Percentiles rank a stretch among this genome's conserved stretches.
Evolutionary conservation across 495 filamentous ascomycete genomes (phyloP).

Genomic region (Terfezia claveryi): DNA sequence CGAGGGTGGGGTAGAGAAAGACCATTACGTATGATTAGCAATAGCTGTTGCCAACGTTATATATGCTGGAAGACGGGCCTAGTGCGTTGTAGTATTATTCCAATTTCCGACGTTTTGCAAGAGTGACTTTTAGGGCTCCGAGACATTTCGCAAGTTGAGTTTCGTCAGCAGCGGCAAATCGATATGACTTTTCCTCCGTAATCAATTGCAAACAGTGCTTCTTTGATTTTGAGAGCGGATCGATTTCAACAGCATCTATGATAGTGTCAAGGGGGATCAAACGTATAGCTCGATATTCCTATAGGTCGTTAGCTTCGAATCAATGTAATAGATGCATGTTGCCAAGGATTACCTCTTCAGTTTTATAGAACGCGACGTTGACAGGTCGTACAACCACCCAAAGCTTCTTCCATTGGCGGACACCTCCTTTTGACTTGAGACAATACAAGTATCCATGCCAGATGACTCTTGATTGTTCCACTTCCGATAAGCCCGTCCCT

Average conservation of each 20-base stretch:
- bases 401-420: conserved; percentile 81
- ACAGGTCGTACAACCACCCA: conserved; percentile 85
- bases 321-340: neutral
- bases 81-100: neutral
- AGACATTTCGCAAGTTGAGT: conserved; percentile 65
- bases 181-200: conserved; percentile 77
- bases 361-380: conserved; percentile 78
- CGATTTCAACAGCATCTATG: conserved; percentile 81
- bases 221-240: conserved; percentile 67
- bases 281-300: conserved; percentile 70
- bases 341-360: conserved; percentile 35
- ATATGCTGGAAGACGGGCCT: no score
- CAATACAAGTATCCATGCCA: conserved; percentile 83
- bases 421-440: conserved; percentile 63
- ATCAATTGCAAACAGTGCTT: conserved; percentile 79
- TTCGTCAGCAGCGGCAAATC: conserved; percentile 65
- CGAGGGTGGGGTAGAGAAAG: no score
- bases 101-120: conserved; percentile 31
- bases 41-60: no score
- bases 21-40: no score
- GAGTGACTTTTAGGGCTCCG: conserved; percentile 71
- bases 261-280: conserved; percentile 60
- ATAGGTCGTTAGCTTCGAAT: conserved; percentile 1
- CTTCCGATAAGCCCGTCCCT: conserved; percentile 14
- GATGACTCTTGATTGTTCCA: conserved; percentile 45